These are phyloP conservation scores for Aristolochia fimbriata DNA, from an alignment of 164 flowering plant species.

Conservation along the genomic window DNA sequence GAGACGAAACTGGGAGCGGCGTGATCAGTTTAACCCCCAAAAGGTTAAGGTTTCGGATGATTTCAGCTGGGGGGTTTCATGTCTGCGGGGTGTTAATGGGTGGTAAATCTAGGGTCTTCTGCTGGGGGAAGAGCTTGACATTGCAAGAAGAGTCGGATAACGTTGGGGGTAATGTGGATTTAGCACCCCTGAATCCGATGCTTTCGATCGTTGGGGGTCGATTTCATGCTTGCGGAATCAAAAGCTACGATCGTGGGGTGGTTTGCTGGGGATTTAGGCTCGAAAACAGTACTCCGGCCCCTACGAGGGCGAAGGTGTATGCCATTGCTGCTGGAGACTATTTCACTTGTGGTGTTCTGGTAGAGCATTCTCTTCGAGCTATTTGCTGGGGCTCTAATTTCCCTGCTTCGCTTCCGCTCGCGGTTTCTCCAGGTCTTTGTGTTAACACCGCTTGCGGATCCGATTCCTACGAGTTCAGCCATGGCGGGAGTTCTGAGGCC, in stretches of 20 bases:
- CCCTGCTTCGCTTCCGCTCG: slow-evolving; percentile 68
- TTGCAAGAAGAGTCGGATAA: slow-evolving; percentile 33
- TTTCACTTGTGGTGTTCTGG: slow-evolving; percentile 80
- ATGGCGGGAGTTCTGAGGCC: slow-evolving; percentile 16
- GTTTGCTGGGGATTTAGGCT: slow-evolving; percentile 79
- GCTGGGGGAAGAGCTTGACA: slow-evolving; percentile 85
- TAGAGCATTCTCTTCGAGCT: slow-evolving; percentile 48
- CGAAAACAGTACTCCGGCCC: slow-evolving; percentile 52
- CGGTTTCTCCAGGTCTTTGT: slow-evolving; percentile 75
- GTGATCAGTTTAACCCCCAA: slow-evolving; percentile 54
- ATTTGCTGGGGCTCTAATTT: slow-evolving; percentile 81
- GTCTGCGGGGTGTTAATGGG: slow-evolving; percentile 79
- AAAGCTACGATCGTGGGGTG: slow-evolving; percentile 45
- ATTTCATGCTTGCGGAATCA: slow-evolving; percentile 90
- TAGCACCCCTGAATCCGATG: slow-evolving; percentile 53
- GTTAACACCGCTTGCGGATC: slow-evolving; percentile 37
- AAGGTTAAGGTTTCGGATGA: slow-evolving; percentile 37
- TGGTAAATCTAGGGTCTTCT: slow-evolving; percentile 36
- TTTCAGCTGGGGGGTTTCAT: slow-evolving; percentile 92
- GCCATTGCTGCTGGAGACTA: slow-evolving; percentile 86
- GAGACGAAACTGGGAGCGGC: slow-evolving; percentile 67
- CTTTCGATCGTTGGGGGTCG: slow-evolving; percentile 71
- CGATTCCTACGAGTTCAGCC: slow-evolving; percentile 42
- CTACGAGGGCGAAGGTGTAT: slow-evolving; percentile 42
- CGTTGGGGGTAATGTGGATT: slow-evolving; percentile 41